Evolutionary conservation across 306 rosid genomes (phyloP).

Genomic region (Trichosanthes truncata): DNA sequence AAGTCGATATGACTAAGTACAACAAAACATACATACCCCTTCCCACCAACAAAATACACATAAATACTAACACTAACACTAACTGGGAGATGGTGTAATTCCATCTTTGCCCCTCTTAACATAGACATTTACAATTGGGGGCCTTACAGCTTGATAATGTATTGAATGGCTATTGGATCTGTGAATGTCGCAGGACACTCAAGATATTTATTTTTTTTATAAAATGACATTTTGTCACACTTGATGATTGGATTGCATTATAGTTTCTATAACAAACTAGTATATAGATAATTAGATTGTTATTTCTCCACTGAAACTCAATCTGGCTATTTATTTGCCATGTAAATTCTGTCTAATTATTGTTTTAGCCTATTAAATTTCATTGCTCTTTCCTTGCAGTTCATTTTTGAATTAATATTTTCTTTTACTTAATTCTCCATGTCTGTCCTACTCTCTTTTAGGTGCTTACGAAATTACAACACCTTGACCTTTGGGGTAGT

Average conservation of each 20-base stretch:
- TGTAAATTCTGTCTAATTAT: not conserved
- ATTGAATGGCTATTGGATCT: not conserved
- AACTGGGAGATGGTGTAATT: too few relatives aligned
- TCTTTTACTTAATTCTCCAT: not conserved
- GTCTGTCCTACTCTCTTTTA: constrained; percentile 7
- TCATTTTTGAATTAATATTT: not conserved
- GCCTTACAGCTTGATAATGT: not conserved
- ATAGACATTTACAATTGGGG: too few relatives aligned
- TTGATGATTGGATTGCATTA: not conserved
- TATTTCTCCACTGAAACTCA: not conserved
- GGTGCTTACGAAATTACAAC: constrained; percentile 61
- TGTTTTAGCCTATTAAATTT: not conserved
- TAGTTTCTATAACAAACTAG: not conserved
- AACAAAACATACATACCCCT: too few relatives aligned
- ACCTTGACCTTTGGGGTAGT: constrained; percentile 94
- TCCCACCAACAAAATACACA: too few relatives aligned
- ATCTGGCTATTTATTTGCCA: not conserved
- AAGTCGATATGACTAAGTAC: too few relatives aligned
- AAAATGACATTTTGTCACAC: not conserved
- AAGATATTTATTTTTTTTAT: not conserved
- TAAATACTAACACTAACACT: too few relatives aligned
- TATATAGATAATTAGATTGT: not conserved
- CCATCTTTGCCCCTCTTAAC: too few relatives aligned
- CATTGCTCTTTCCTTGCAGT: not conserved
- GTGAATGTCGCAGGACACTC: not conserved